A percentile compares a stretch with the other conserved stretches of the same genome.
Conservation (phyloP, 305 asterid genomes). For the Caryopteris hybrid region DNA sequence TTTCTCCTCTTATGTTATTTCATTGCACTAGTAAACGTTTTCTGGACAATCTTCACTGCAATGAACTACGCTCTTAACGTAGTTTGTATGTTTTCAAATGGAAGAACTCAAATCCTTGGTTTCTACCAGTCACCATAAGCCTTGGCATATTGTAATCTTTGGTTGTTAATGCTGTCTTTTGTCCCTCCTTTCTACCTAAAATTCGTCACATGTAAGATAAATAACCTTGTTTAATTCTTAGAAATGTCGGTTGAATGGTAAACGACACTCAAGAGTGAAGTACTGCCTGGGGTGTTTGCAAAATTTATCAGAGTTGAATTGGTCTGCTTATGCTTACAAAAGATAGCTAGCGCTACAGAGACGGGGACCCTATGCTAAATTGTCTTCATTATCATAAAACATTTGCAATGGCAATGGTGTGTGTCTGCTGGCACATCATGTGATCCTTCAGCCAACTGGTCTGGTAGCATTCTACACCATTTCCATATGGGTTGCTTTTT, state of each 20-base stretch:
- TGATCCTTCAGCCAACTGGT: neutral
- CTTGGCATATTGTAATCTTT: neutral
- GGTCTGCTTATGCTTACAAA: neutral
- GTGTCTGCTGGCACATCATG: constrained; percentile 14
- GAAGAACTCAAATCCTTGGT: neutral
- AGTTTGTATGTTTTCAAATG: neutral
- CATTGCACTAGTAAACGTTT: neutral
- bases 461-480: neutral
- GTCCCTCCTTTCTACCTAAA: neutral
- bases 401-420: constrained; percentile 1
- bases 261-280: neutral
- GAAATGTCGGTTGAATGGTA: neutral
- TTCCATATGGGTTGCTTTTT: constrained; percentile 1
- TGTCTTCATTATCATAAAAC: neutral
- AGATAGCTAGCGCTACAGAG: no score
- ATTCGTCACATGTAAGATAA: neutral
- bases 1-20: neutral
- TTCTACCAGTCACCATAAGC: neutral
- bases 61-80: neutral
- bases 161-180: neutral
- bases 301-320: no score
- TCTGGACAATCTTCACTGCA: neutral
- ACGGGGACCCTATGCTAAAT: neutral
- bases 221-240: neutral
- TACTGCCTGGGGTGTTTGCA: neutral